Percentiles rank a stretch among this genome's conserved stretches.
These are phyloP conservation scores for Scleroderma citrinum DNA, from an alignment of 768 basidiomycete genomes.

Conservation along the genomic window DNA sequence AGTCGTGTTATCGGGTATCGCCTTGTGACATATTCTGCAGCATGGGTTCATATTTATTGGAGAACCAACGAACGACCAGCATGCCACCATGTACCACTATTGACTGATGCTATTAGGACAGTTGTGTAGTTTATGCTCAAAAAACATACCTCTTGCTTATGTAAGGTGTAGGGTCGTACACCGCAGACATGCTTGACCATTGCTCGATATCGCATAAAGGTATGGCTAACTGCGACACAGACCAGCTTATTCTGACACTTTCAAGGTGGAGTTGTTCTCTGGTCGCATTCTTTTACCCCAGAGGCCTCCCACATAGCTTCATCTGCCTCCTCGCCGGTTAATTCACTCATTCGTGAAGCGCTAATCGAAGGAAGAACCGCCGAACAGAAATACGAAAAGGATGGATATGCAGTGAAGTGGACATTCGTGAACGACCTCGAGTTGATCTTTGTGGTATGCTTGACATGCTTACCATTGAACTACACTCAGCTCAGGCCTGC, in stretches of 20 bases:
- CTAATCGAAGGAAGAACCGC: constrained; percentile 85
- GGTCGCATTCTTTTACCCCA: constrained; percentile 94
- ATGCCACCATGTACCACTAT: too few species aligned
- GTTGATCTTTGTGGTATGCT: constrained; percentile 88
- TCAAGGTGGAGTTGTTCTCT: constrained; percentile 85
- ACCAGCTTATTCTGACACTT: constrained; percentile 4
- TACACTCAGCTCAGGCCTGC: background rate
- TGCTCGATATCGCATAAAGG: constrained; percentile 95
- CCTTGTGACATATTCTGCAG: too few species aligned
- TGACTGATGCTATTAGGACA: too few species aligned
- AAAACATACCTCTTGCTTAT: too few species aligned
- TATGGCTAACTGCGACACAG: constrained; percentile 20
- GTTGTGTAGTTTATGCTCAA: too few species aligned
- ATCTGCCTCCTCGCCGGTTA: constrained; percentile 76
- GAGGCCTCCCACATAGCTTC: constrained; percentile 64
- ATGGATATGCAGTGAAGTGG: constrained; percentile 93
- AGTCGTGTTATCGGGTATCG: too few species aligned
- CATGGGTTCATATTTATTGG: too few species aligned
- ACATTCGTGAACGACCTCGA: constrained; percentile 93
- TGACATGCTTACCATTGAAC: background rate
- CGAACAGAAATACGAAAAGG: constrained; percentile 85
- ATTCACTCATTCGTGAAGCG: constrained; percentile 83
- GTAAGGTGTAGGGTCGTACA: too few species aligned
- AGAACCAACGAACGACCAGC: too few species aligned
- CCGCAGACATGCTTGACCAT: constrained; percentile 75